Conservation (phyloP, 2,329 filamentous ascomycete species). For the Chalaropsis ovoidea region DNA sequence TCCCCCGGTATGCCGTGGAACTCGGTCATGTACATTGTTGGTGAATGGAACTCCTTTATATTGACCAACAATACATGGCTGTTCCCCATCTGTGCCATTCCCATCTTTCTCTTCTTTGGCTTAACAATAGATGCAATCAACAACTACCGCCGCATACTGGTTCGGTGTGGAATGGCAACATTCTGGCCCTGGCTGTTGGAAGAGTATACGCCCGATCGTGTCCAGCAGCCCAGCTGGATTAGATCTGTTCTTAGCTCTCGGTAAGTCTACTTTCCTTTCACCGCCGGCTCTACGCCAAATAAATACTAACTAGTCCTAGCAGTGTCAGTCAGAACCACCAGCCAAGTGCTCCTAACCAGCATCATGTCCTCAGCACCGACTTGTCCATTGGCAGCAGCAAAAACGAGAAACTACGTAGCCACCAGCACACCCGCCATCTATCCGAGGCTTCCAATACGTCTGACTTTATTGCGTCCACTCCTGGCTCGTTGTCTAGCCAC, state of each 20-base stretch:
- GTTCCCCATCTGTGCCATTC: slow-evolving; percentile 38
- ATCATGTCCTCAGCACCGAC: not conserved
- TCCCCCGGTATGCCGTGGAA: slow-evolving; percentile 37
- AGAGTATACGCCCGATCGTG: slow-evolving; percentile 34
- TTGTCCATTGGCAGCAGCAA: not conserved
- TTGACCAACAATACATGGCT: slow-evolving; percentile 42
- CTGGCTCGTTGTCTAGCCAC: not conserved
- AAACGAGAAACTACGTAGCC: not conserved
- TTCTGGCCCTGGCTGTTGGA: slow-evolving; percentile 37
- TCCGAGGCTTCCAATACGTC: slow-evolving; percentile 7
- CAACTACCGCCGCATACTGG: slow-evolving; percentile 37
- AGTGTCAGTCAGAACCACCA: not conserved
- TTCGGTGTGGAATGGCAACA: slow-evolving; percentile 37
- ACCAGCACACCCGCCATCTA: not conserved
- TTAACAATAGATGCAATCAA: slow-evolving; percentile 45
- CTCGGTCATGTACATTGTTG: slow-evolving; percentile 39
- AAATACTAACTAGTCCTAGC: not conserved
- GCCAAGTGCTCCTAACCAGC: not conserved
- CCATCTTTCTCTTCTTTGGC: slow-evolving; percentile 47
- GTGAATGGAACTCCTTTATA: slow-evolving; percentile 34
- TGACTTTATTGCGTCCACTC: not conserved
- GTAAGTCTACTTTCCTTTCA: not conserved
- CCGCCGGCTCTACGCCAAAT: not conserved
- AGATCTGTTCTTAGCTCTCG: slow-evolving; percentile 15
- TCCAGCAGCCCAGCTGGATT: slow-evolving; percentile 18